Percentiles rank a stretch among this genome's conserved stretches.
These are phyloP conservation scores for Magnusiomyces suaveolens DNA, from an alignment of 1,139 yeast genomes.

Conservation along the genomic window DNA sequence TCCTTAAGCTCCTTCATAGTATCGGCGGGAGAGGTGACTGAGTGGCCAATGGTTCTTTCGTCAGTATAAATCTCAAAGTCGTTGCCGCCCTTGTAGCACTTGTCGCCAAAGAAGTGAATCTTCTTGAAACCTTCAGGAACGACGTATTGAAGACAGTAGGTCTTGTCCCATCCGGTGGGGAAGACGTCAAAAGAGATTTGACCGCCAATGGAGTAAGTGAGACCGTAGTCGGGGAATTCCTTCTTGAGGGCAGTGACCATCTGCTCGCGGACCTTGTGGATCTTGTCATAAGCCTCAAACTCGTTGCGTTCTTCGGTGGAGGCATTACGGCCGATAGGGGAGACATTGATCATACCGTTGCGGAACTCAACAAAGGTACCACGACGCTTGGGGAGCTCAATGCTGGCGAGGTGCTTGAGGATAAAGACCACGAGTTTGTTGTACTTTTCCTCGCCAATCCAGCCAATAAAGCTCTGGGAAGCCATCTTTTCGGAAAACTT, in stretches of 20 bases:
- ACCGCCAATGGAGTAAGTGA: constrained; percentile 97
- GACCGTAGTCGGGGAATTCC: constrained; percentile 70
- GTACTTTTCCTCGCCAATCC: constrained; percentile 95
- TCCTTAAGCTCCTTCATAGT: constrained; percentile 80
- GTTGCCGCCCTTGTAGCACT: constrained; percentile 94
- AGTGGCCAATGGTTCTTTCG: constrained; percentile 87
- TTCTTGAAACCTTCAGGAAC: constrained; percentile 71
- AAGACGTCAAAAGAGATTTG: constrained; percentile 98
- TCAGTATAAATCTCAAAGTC: constrained; percentile 94
- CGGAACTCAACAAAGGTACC: constrained; percentile 98
- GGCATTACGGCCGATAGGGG: constrained; percentile 98
- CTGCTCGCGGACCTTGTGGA: constrained; percentile 66
- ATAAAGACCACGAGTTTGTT: constrained; percentile 78
- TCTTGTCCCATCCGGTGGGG: constrained; percentile 99
- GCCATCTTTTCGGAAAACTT: constrained; percentile 80
- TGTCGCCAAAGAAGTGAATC: constrained; percentile 98
- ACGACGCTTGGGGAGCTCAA: constrained; percentile 74
- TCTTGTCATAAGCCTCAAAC: constrained; percentile 73
- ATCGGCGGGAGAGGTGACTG: constrained; percentile 81
- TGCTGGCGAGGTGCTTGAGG: constrained; percentile 68
- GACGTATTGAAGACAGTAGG: constrained; percentile 92
- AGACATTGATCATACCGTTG: constrained; percentile 97
- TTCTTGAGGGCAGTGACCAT: constrained; percentile 77
- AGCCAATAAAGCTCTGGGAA: constrained; percentile 82
- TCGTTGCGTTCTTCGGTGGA: constrained; percentile 88